phyloP scores from a whole-genome alignment of 2,329 filamentous ascomycete genomes.

The Hymenoscyphus infarciens region DNA sequence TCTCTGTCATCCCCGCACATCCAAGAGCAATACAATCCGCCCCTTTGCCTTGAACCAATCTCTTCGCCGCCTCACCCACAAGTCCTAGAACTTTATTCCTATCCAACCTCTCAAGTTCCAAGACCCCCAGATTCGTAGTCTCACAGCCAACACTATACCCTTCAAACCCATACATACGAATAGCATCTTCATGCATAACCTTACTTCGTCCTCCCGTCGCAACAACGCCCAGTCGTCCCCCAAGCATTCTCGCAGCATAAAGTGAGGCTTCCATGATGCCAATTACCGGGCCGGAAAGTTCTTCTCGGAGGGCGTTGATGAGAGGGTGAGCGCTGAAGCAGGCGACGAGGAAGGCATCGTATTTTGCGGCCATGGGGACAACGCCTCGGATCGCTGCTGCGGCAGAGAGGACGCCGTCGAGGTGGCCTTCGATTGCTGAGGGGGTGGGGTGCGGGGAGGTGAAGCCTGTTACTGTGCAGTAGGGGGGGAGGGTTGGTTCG shows the following conservation, averaged over 20 bases:
- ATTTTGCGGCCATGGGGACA: slow-evolving; percentile 41
- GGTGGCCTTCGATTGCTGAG: slow-evolving; percentile 47
- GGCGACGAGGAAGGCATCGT: slow-evolving; percentile 74
- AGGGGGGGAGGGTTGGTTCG: slow-evolving; percentile 41
- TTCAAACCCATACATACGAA: slow-evolving; percentile 59
- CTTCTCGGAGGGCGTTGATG: slow-evolving; percentile 55
- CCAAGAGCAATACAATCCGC: slow-evolving; percentile 75
- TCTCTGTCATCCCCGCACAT: slow-evolving; percentile 86
- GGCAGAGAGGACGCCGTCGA: slow-evolving; percentile 48
- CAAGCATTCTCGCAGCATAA: slow-evolving; percentile 48
- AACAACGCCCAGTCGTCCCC: slow-evolving; percentile 73
- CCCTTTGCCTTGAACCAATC: slow-evolving; percentile 54
- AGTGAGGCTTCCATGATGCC: slow-evolving; percentile 81
- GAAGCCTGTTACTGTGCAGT: slow-evolving; percentile 47
- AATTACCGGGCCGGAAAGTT: slow-evolving; percentile 52
- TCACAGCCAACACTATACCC: slow-evolving; percentile 45
- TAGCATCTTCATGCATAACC: slow-evolving; percentile 68
- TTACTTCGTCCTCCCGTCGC: slow-evolving; percentile 67
- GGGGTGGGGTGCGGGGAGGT: slow-evolving; percentile 47
- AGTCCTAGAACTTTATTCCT: slow-evolving; percentile 60
- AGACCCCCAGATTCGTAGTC: slow-evolving; percentile 69
- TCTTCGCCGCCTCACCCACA: slow-evolving; percentile 66
- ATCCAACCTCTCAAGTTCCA: slow-evolving; percentile 70
- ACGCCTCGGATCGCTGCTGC: slow-evolving; percentile 46
- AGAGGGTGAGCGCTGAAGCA: slow-evolving; percentile 84